A percentile compares a stretch with the other conserved stretches of the same genome.
These are phyloP conservation scores for Fusarium illudens DNA, from an alignment of 2,329 filamentous ascomycete species.

Conservation along the genomic window DNA sequence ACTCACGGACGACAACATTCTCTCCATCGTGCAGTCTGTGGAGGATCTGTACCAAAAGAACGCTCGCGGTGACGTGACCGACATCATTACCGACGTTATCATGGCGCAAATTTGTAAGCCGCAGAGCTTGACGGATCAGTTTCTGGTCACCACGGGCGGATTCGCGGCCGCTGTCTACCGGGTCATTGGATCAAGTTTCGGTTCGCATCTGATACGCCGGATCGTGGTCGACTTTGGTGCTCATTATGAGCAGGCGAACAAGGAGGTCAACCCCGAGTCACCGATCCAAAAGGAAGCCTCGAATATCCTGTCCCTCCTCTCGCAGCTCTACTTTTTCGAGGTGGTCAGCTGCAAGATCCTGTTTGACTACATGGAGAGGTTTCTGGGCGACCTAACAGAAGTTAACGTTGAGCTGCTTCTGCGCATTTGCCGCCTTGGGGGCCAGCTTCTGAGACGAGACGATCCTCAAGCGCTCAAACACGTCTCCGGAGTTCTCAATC, in stretches of 20 bases:
- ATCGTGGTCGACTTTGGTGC: constrained; percentile 79
- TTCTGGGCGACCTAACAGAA: constrained; percentile 80
- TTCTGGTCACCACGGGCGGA: constrained; percentile 88
- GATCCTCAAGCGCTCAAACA: constrained; percentile 89
- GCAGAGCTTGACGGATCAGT: constrained; percentile 83
- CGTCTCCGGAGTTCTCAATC: constrained; percentile 81
- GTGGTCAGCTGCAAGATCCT: constrained; percentile 83
- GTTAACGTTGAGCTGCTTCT: constrained; percentile 88
- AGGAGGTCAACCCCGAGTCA: constrained; percentile 51
- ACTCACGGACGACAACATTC: constrained; percentile 87
- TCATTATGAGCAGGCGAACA: constrained; percentile 62
- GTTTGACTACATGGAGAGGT: constrained; percentile 88
- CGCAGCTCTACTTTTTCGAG: constrained; percentile 92
- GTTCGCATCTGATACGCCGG: constrained; percentile 82
- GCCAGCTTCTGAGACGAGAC: constrained; percentile 84
- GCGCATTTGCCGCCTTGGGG: constrained; percentile 82
- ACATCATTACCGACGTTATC: constrained; percentile 78
- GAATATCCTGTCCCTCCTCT: constrained; percentile 83
- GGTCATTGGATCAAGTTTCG: constrained; percentile 86
- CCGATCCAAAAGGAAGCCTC: constrained; percentile 53
- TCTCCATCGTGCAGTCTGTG: constrained; percentile 83
- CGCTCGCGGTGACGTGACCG: constrained; percentile 87
- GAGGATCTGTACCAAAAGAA: constrained; percentile 85
- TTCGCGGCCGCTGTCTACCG: constrained; percentile 91
- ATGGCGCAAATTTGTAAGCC: constrained; percentile 82